Base-by-base conservation (phyloP, 108 stramenopile species). In the Asterionellopsis glacialis region DNA sequence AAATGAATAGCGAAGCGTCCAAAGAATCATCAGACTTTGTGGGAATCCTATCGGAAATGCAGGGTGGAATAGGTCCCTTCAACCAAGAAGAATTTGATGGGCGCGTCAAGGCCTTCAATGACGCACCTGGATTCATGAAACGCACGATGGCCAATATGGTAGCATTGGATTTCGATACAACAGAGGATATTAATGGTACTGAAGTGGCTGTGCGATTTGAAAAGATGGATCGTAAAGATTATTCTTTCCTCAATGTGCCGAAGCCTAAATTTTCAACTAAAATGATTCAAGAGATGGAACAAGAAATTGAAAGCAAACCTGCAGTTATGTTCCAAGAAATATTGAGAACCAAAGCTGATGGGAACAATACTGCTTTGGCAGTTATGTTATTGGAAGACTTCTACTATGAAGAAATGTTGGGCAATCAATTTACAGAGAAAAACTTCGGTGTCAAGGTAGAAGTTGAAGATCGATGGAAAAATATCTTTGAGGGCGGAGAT, bases 291-390 rank as follows among this genome's bases (percentile, higher is more conserved):
- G 80, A 65, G 2, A 67, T 76, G 22, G 55, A 76, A 22, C 19
- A 67, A 22, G 70, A 67, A 12, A 26, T 79, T 18, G 53, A 15
- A 6, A 54, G 53, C 53, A 54, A 27, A 26, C 25, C 22, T 1
- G 22, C 1, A 50, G 41, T 43, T 1, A 16, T 25, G 9, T 22
- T 23, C 49, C 49, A 49, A 16, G 41, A 55, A 10, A n/a, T 51
- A 39, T 76, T 81, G 40, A 18, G 81, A 42, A 67, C 76, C 23
- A 57, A 71, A 0, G 51, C 75, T 4, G 53, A 64, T 50, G 74
- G 69, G 11, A 85, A 89, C 51, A 75, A 72, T 23, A 84, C 84
- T 9, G 66, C 68, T 22, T 55, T 83, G 41, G 87, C 87, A 0
- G 23, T 74, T 13, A 65, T 72, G 54, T 33, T 70, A 39, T 64